Evolutionary conservation across 148 eudicot species (phyloP).

Genomic region (Fallopia convolvulus): DNA sequence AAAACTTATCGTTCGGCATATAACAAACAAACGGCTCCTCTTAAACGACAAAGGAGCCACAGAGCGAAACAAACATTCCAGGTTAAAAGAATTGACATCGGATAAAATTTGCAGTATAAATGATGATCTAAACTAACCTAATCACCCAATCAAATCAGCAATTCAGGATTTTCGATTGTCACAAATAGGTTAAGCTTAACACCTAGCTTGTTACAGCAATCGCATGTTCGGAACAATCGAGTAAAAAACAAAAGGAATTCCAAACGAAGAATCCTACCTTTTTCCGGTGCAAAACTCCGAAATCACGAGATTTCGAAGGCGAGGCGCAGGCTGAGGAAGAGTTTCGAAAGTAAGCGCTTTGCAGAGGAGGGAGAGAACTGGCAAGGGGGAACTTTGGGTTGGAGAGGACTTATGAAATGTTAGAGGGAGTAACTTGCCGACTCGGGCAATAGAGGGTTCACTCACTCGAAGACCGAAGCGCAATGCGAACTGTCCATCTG

Average conservation of each 20-base stretch:
- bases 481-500: conserved; percentile 3
- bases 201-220: neutral
- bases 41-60: neutral
- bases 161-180: neutral
- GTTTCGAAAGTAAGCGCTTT: conserved; percentile 5
- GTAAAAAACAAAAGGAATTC: neutral
- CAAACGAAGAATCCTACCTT: neutral
- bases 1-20: neutral
- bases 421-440: neutral
- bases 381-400: neutral
- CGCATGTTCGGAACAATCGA: neutral
- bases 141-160: neutral
- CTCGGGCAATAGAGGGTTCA: neutral
- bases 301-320: conserved; percentile 2
- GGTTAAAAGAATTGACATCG: neutral
- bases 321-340: neutral
- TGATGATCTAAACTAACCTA: conserved; percentile 4
- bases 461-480: neutral
- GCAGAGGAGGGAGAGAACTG: conserved; percentile 1
- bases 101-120: neutral
- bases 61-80: neutral
- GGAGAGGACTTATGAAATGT: neutral
- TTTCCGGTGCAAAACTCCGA: neutral
- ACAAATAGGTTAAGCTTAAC: neutral
- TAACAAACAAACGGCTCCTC: neutral